phyloP scores from a whole-genome alignment of 2,329 filamentous ascomycete species.

The Alternaria viburni region DNA sequence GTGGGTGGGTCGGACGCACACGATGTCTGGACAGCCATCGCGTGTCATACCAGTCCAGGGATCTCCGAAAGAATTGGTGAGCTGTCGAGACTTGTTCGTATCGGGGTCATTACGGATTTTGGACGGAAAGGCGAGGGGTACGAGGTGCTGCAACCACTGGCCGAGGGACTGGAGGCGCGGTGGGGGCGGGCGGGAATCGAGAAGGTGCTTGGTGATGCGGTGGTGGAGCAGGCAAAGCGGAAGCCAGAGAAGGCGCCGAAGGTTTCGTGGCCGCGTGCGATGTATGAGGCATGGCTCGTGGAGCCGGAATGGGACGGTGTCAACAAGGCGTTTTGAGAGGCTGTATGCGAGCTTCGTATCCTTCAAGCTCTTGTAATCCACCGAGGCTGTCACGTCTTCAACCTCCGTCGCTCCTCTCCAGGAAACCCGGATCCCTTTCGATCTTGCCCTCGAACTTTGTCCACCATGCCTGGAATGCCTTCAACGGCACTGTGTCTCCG shows the following conservation, averaged over 20 bases:
- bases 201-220: slow-evolving; percentile 52
- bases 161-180: slow-evolving; percentile 29
- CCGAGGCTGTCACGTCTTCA: slow-evolving; percentile 17
- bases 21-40: slow-evolving; percentile 56
- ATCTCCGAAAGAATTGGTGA: slow-evolving; percentile 54
- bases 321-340: slow-evolving; percentile 37
- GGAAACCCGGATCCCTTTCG: slow-evolving; percentile 83
- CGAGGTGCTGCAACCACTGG: slow-evolving; percentile 24
- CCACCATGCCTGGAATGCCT: slow-evolving; percentile 98
- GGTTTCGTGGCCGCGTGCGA: slow-evolving; percentile 44
- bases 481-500: slow-evolving; percentile 85
- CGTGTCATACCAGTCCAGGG: slow-evolving; percentile 52
- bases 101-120: slow-evolving; percentile 52
- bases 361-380: neutral
- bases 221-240: slow-evolving; percentile 49
- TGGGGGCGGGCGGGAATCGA: slow-evolving; percentile 50
- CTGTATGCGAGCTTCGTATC: neutral
- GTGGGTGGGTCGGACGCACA: slow-evolving; percentile 38
- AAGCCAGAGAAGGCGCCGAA: slow-evolving; percentile 50
- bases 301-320: slow-evolving; percentile 39
- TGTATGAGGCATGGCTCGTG: slow-evolving; percentile 32
- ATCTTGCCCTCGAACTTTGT: slow-evolving; percentile 89
- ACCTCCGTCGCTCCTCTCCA: slow-evolving; percentile 71
- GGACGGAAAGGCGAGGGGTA: slow-evolving; percentile 27
- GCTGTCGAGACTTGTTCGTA: slow-evolving; percentile 47